Percentiles rank a stretch among this genome's conserved stretches.
Evolutionary conservation across 2,329 filamentous ascomycete species (phyloP).

Genomic region (Leptographium galeiforme): DNA sequence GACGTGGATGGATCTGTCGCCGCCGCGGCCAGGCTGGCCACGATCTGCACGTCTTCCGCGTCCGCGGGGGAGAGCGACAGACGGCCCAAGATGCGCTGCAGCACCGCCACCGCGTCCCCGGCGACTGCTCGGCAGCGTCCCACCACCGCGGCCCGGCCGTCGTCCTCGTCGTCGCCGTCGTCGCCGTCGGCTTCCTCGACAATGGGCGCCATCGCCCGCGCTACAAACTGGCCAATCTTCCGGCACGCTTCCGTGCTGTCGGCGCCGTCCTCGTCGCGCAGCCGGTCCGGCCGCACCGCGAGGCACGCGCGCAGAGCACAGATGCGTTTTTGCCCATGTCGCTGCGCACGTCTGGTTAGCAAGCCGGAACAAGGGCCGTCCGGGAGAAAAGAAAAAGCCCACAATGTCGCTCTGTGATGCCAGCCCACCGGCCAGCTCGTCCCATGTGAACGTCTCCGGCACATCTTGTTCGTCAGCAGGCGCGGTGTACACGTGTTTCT

Average conservation of each 20-base stretch:
- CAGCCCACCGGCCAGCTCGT: slow-evolving; percentile 4
- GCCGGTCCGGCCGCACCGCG: neutral
- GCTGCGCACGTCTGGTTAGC: neutral
- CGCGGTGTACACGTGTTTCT: too few species aligned
- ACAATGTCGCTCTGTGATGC: slow-evolving; percentile 3
- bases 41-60: slow-evolving; percentile 10
- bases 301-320: slow-evolving; percentile 4
- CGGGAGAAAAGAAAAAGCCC: neutral
- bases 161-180: neutral
- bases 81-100: slow-evolving; percentile 1
- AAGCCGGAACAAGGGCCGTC: too few species aligned
- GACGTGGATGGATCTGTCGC: slow-evolving; percentile 18
- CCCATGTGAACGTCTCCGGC: slow-evolving; percentile 5
- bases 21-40: slow-evolving; percentile 22
- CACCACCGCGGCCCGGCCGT: neutral
- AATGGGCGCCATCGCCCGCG: slow-evolving; percentile 6
- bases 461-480: slow-evolving; percentile 1
- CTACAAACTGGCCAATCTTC: slow-evolving; percentile 5
- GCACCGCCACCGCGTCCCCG: slow-evolving; percentile 8
- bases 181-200: neutral
- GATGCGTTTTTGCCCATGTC: slow-evolving; percentile 2
- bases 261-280: neutral
- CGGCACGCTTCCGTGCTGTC: neutral
- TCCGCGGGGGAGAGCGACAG: neutral
- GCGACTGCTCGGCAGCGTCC: slow-evolving; percentile 7